Percentiles rank a stretch among this genome's conserved stretches.
These are phyloP conservation scores for Exophiala dermatitidis DNA, from an alignment of 2,329 filamentous ascomycete genomes.

Conservation along the genomic window DNA sequence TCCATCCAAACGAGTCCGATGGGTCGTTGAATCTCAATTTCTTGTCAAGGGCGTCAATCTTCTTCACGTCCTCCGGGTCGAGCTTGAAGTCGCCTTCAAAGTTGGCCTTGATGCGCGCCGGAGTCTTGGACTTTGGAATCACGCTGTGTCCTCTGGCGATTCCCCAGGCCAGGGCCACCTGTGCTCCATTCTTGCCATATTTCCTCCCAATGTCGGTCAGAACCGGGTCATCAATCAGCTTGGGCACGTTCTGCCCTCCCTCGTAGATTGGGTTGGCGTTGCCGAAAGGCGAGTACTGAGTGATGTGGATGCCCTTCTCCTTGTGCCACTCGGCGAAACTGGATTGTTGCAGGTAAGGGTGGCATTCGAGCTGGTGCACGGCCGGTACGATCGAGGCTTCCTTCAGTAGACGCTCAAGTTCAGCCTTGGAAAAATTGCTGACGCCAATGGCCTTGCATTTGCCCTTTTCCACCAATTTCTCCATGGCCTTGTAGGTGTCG, in stretches of 20 bases:
- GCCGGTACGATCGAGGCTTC: slow-evolving; percentile 42
- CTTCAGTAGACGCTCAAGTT: slow-evolving; percentile 43
- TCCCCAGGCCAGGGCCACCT: slow-evolving; percentile 51
- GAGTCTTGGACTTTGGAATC: slow-evolving; percentile 41
- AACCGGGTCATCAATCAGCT: slow-evolving; percentile 47
- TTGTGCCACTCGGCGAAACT: slow-evolving; percentile 45
- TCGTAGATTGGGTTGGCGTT: slow-evolving; percentile 48
- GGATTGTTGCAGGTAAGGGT: slow-evolving; percentile 48
- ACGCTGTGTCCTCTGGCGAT: slow-evolving; percentile 46
- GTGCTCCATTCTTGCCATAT: slow-evolving; percentile 45
- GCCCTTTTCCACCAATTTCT: slow-evolving; percentile 36
- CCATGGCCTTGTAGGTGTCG: slow-evolving; percentile 48
- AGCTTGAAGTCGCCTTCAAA: slow-evolving; percentile 52
- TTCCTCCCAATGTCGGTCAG: slow-evolving; percentile 47
- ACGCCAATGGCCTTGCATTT: slow-evolving; percentile 47
- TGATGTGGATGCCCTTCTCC: slow-evolving; percentile 46
- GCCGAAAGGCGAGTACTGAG: slow-evolving; percentile 50
- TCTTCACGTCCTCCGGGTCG: slow-evolving; percentile 49
- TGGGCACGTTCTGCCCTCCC: slow-evolving; percentile 38
- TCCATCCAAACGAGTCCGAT: slow-evolving; percentile 48
- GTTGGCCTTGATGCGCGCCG: slow-evolving; percentile 38
- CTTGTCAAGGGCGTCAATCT: slow-evolving; percentile 50
- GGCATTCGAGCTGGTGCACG: slow-evolving; percentile 47
- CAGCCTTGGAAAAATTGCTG: slow-evolving; percentile 46
- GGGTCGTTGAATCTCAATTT: slow-evolving; percentile 59